These are phyloP conservation scores for Stagonosporopsis cucurbitacearum DNA, from an alignment of 2,329 filamentous ascomycete species.

Conservation along the genomic window DNA sequence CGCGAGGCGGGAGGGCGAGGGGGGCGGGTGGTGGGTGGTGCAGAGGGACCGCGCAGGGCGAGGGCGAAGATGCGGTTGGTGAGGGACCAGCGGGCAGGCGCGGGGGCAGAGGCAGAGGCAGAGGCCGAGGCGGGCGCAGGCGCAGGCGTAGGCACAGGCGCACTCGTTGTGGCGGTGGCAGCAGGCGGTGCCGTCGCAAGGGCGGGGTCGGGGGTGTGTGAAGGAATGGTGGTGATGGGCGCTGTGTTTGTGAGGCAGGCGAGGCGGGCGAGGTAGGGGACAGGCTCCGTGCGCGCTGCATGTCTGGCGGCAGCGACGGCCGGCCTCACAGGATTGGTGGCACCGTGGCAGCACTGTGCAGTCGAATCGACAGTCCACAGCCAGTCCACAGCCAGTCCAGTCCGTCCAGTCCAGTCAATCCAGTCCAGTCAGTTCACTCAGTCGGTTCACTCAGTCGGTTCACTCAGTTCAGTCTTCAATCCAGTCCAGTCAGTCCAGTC, in stretches of 20 bases:
- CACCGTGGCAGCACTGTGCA: neutral
- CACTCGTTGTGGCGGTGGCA: conserved; percentile 9
- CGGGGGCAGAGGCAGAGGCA: conserved; percentile 18
- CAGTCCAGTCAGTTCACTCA: too few species aligned
- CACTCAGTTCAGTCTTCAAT: too few species aligned
- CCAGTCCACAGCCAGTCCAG: too few species aligned
- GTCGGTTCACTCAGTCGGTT: too few species aligned
- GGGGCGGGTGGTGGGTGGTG: conserved; percentile 15
- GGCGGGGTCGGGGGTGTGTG: conserved; percentile 37
- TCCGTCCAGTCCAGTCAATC: too few species aligned
- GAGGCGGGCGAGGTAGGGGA: too few species aligned
- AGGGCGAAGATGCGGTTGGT: conserved; percentile 52
- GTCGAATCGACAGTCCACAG: too few species aligned
- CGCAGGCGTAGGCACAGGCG: too few species aligned
- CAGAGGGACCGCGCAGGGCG: conserved; percentile 38
- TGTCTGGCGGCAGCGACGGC: conserved; percentile 9
- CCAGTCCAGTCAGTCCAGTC: too few species aligned
- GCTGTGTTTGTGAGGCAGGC: conserved; percentile 4
- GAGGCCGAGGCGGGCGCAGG: conserved; percentile 7
- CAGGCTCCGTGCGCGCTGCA: conserved; percentile 15
- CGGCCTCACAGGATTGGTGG: neutral
- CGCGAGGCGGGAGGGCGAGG: conserved; percentile 55
- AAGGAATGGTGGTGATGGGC: conserved; percentile 37
- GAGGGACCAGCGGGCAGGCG: conserved; percentile 47
- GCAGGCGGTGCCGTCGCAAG: conserved; percentile 28